Percentiles rank a stretch among this genome's conserved stretches.
Conservation (phyloP, 139 green algal species). For the Yamagishiella unicocca region DNA sequence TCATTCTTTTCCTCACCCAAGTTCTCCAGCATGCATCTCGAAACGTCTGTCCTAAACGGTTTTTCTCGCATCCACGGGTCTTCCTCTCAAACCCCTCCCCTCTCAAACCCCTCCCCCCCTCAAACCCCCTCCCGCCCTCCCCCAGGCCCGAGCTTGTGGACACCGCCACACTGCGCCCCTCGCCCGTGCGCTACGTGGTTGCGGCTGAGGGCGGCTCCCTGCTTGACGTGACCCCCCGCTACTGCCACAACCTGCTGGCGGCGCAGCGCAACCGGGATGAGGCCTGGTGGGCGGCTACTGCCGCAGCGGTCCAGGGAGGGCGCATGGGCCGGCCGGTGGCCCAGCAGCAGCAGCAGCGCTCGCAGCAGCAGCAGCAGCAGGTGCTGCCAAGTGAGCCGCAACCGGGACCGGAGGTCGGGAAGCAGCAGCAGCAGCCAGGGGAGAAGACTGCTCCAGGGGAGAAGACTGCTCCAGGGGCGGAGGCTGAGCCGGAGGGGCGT, state of each 20-base stretch:
- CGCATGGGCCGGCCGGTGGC: neutral
- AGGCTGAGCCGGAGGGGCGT: neutral
- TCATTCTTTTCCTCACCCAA: no score
- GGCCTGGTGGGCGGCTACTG: constrained; percentile 71
- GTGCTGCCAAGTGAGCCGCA: neutral
- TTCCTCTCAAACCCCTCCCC: no score
- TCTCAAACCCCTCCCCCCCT: neutral
- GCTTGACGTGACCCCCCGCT: constrained; percentile 83
- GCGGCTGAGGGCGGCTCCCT: constrained; percentile 65
- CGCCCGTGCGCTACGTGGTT: constrained; percentile 75
- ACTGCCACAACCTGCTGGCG: constrained; percentile 62
- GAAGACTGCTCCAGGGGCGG: constrained; percentile 15
- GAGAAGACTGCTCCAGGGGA: constrained; percentile 31
- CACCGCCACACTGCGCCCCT: constrained; percentile 23
- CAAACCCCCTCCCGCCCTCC: neutral
- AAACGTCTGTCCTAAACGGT: no score
- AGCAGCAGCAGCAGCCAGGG: neutral
- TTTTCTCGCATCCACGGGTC: no score
- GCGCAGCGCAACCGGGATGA: constrained; percentile 68
- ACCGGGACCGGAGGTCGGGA: neutral
- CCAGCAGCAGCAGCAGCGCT: neutral
- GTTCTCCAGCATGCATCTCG: no score
- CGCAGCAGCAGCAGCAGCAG: neutral
- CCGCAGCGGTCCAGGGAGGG: neutral
- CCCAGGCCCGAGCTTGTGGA: constrained; percentile 43